Base-by-base conservation (phyloP, 1,284 basidiomycete species). In the Naganishia sp. region DNA sequence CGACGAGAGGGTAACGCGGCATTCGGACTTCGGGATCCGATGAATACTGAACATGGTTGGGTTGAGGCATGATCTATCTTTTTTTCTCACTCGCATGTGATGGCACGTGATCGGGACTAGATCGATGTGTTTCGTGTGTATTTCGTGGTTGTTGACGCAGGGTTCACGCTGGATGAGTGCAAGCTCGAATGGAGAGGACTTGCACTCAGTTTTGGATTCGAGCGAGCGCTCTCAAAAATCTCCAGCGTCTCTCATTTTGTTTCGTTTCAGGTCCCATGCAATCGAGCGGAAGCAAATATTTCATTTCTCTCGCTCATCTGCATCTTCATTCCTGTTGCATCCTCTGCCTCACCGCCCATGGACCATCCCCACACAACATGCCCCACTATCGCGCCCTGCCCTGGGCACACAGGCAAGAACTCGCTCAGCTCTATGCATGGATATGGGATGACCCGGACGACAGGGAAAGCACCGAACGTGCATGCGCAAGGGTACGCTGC, bases 351-450 rank as follows among this genome's bases (percentile, higher is more conserved):
- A 7, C 18, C 18, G 10, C 45, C 17, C 49, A 7, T 9, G 1
- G 7, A 13, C 49, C 49, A 17, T 11, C 21, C 35, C 0, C 32
- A 31, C 6, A 15, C 42, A 6, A 13, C 55, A 61, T 61, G 58
- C 47, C 58, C 18, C 47, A 35, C n/a, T 17, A 51, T 31, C 58
- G 58, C 32, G 58, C 58, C 17, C 46, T 92, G 0, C 90, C 92
- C 1, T 96, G 94, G 94, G 80, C 86, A 5, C 84, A 84, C 54
- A 76, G 87, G 13, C 75, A 81, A 23, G 92, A 96, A 77, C 83
- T 96, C 13, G 88, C 90, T 57, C 85, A 91, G 73, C 81, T 96
- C 7, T 94, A 88, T 76, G 83, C 86, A 4, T 88, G 88, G 84
- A 87, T 95, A 71, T 95, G 88, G 73, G 76, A 83, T 4, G 88